Evolutionary conservation across 257 asterid genomes (phyloP).

Genomic region (Haberlea rhodopensis): DNA sequence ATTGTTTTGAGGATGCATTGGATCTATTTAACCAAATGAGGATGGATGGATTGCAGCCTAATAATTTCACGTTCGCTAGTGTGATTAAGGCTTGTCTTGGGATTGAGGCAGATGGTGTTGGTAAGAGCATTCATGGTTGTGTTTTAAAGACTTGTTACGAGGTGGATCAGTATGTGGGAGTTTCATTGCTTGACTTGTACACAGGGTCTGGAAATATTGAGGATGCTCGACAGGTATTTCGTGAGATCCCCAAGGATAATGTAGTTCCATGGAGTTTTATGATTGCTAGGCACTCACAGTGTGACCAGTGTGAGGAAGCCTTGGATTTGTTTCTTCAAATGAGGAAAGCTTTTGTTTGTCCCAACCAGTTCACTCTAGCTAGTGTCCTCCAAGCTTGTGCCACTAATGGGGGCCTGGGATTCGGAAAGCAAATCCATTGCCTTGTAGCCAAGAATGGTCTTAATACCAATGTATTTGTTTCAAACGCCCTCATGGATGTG

Average conservation of each 20-base stretch:
- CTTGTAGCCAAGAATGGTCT: slow-evolving; percentile 61
- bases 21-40: slow-evolving; percentile 57
- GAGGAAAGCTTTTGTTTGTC: slow-evolving; percentile 53
- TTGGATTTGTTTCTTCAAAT: slow-evolving; percentile 57
- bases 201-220: slow-evolving; percentile 59
- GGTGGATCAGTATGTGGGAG: slow-evolving; percentile 70
- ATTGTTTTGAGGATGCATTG: slow-evolving; percentile 54
- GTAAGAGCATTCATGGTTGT: slow-evolving; percentile 74
- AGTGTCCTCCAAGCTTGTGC: slow-evolving; percentile 93
- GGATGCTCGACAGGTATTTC: slow-evolving; percentile 71
- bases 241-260: slow-evolving; percentile 69
- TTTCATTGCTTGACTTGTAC: slow-evolving; percentile 83
- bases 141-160: slow-evolving; percentile 64
- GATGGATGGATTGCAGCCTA: slow-evolving; percentile 58
- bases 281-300: slow-evolving; percentile 86
- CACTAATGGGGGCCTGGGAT: slow-evolving; percentile 41
- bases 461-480: slow-evolving; percentile 56
- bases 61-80: slow-evolving; percentile 78
- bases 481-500: slow-evolving; percentile 88
- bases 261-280: slow-evolving; percentile 96
- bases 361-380: slow-evolving; percentile 86
- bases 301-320: slow-evolving; percentile 62
- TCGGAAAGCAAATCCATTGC: slow-evolving; percentile 77
- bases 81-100: slow-evolving; percentile 83
- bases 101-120: slow-evolving; percentile 42